Conservation (phyloP, 2,329 filamentous ascomycete genomes). For the Gaeumannomyces tritici region DNA sequence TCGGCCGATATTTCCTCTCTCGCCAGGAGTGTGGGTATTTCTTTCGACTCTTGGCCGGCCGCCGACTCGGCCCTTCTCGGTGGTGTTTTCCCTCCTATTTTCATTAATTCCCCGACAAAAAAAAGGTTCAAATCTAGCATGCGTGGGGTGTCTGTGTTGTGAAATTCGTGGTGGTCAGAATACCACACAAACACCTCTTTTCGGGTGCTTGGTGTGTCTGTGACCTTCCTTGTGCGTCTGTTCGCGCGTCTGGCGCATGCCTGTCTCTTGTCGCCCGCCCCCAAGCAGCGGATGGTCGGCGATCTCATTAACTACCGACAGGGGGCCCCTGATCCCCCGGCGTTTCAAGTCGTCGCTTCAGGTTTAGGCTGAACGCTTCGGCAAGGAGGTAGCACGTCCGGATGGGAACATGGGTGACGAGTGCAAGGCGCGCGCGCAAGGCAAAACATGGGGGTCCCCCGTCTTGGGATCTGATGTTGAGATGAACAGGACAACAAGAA, state of each 20-base stretch:
- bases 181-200: not conserved
- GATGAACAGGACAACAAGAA: not conserved
- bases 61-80: not conserved
- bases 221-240: too few species aligned
- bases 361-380: not conserved
- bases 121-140: not conserved
- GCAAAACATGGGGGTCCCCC: too few species aligned
- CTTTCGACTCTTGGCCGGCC: not conserved
- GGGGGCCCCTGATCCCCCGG: not conserved
- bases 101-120: not conserved
- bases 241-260: not conserved
- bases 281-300: slow-evolving; percentile 1
- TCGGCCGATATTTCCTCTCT: not conserved
- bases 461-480: not conserved
- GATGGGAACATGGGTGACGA: not conserved
- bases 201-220: not conserved
- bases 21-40: not conserved
- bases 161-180: not conserved
- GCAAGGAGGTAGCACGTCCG: not conserved
- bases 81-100: not conserved
- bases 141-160: not conserved
- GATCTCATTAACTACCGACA: slow-evolving; percentile 1
- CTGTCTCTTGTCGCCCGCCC: not conserved
- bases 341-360: not conserved
- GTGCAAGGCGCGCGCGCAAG: too few species aligned